Base-by-base conservation (phyloP, 129 eudicot species). In the Cynara cardunculus region DNA sequence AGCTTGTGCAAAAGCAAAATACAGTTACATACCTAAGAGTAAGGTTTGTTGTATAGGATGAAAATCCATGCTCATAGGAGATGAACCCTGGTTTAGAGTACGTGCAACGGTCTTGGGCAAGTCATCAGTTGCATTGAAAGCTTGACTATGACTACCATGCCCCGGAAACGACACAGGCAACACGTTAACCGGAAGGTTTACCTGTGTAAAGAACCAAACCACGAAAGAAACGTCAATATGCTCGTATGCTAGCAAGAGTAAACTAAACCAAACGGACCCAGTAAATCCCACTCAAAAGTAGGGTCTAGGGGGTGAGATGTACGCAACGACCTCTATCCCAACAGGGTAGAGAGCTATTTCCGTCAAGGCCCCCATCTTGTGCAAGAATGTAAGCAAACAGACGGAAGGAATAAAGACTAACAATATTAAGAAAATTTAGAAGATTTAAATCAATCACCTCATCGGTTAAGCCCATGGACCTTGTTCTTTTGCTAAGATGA, bases 121-220 rank as follows among this genome's bases (percentile, higher is more conserved):
- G 64, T 88, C 88, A 76, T 73, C 84, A 8, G 84, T 26, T 72
- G 81, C 44, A 27, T 80, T 85, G 66, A 65, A 72, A n/a, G 66
- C 44, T 32, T 81, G 83, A 80, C 49, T 81, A 35, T 85, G 89
- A 62, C 82, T 66, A 31, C 72, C 83, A 72, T 88, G 94, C 18
- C 98, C 98, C 2, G 90, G 90, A 37, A 89, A 88, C 5, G 97
- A 85, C 61, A 89, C 77, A 8, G 98, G 94, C 79, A 91, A 78
- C 27, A 85, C 88, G 76, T 93, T 93, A 76, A 91, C 89, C 8
- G 98, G 97, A 78, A 89, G 89, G 88, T 86, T 88, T 31, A 88
- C 96, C 98, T 93, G 85, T 77, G 68, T 67, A 79, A 73, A 73
- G 62, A 77, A 73, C 61, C 27, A 10, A 72, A 71, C 0, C 41